Base-by-base conservation (phyloP, 495 filamentous ascomycete species). In the Neurospora pannonica region DNA sequence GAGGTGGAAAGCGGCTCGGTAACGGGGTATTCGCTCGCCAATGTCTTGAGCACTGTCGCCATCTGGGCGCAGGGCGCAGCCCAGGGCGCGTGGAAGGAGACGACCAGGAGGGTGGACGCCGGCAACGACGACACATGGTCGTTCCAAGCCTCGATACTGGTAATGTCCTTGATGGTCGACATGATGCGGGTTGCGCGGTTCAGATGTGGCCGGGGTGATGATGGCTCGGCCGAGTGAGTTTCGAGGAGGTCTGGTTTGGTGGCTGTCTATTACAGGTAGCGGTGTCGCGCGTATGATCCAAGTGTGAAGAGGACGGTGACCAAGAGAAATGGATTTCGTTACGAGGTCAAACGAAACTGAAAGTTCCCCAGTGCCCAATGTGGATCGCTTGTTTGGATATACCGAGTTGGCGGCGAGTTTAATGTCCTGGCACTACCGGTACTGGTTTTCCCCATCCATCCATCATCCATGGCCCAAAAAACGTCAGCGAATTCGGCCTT, bases 71-170 rank as follows among this genome's bases (percentile, higher is more conserved):
- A 98, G 15, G 94, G 96, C 38, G 92, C 93, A n/a, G 97, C 96
- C 96, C 97, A 98, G 78, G 94, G 92, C 0, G 97, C 92, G 83
- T 97, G 91, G 85, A 98, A 98, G 81, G 94, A 97, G 77, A 97
- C 88, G 77, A 97, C 89, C 70, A 93, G 84, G 42, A 97, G 88
- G 13, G 92, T 87, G 7, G 90, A 86, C 5, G 90, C 77, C 0
- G 92, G 88, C 19, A 95, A 87, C 24, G 90, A 85, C 70, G 86
- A 82, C 72, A 93, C 80, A 80, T 92, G 86, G 40, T 87, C 77
- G 43, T 87, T 81, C 88, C 96, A 98, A 76, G 88, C 88, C 73
- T 86, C 83, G 74, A 92, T 89, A 72, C 85, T 87, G 70, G 85
- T 87, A 84, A 97, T 92, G 54, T 94, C 92, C 76, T 85, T 87